A percentile compares a stretch with the other conserved stretches of the same genome.
Evolutionary conservation across 805 yeast species (phyloP).

Genomic region (Ogataea kodamae): DNA sequence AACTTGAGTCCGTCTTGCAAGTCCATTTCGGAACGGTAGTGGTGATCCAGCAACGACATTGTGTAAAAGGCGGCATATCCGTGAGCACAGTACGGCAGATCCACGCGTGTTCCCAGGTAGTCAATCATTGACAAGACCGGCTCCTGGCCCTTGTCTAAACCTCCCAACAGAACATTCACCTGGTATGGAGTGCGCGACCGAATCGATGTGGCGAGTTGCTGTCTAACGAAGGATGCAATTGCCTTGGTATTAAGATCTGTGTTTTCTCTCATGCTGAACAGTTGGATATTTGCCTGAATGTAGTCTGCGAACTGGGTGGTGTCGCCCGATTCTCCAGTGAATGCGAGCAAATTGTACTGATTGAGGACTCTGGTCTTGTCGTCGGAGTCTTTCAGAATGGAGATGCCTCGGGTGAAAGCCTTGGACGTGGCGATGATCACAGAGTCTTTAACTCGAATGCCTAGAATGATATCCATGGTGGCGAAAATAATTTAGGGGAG

Average conservation of each 20-base stretch:
- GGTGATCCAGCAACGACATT: slow-evolving; percentile 84
- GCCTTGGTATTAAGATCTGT: slow-evolving; percentile 80
- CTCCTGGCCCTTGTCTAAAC: slow-evolving; percentile 50
- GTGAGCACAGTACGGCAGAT: slow-evolving; percentile 94
- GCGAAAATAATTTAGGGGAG: slow-evolving; percentile 6
- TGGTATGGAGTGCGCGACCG: slow-evolving; percentile 96
- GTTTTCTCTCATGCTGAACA: slow-evolving; percentile 81
- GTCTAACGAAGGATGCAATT: slow-evolving; percentile 83
- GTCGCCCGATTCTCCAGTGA: slow-evolving; percentile 95
- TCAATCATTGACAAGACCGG: slow-evolving; percentile 87
- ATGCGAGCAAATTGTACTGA: slow-evolving; percentile 78
- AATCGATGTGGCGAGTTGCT: slow-evolving; percentile 78
- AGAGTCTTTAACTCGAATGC: slow-evolving; percentile 75
- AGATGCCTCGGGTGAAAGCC: slow-evolving; percentile 88
- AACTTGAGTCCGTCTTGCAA: slow-evolving; percentile 76
- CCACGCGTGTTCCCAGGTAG: slow-evolving; percentile 87
- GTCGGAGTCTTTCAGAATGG: slow-evolving; percentile 72
- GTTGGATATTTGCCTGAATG: slow-evolving; percentile 86
- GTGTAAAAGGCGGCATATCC: slow-evolving; percentile 98
- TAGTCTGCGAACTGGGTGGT: slow-evolving; percentile 93
- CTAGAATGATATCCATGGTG: slow-evolving; percentile 84
- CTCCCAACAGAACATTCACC: slow-evolving; percentile 86
- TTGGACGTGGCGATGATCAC: slow-evolving; percentile 92
- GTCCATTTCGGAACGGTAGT: slow-evolving; percentile 73
- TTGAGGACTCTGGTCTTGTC: slow-evolving; percentile 77